phyloP scores from a whole-genome alignment of 1,139 yeast species.

The Geotrichum reessii region DNA sequence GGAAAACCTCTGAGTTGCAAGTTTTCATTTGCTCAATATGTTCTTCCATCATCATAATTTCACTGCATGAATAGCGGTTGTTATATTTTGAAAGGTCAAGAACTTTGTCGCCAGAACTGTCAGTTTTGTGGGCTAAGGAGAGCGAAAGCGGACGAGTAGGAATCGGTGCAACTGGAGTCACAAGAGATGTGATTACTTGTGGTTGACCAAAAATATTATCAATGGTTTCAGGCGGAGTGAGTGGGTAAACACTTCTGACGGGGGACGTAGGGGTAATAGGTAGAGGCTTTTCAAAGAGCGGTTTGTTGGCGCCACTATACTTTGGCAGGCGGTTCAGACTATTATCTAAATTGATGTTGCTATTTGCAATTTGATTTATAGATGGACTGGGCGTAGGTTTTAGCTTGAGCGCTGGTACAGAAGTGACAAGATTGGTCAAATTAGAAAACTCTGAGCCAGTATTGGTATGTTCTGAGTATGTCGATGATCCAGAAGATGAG shows the following conservation, averaged over 20 bases:
- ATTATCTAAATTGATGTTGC: background rate
- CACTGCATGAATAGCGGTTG: conserved; percentile 7
- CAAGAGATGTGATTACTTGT: conserved; percentile 1
- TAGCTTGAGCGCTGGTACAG: background rate
- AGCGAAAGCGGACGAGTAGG: conserved; percentile 12
- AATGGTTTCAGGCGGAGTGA: background rate
- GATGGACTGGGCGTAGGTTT: background rate
- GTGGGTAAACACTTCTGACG: background rate
- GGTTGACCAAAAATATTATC: background rate
- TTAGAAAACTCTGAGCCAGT: conserved; percentile 1
- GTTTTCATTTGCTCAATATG: conserved; percentile 3
- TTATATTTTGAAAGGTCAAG: background rate
- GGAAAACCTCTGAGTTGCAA: background rate
- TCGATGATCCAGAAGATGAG: background rate
- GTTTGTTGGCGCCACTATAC: background rate
- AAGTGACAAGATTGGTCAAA: background rate
- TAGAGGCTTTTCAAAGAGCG: background rate
- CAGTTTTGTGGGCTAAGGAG: conserved; percentile 1
- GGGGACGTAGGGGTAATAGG: background rate
- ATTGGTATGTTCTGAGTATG: background rate
- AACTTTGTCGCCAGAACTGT: background rate
- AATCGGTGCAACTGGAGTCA: conserved; percentile 9
- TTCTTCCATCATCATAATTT: conserved; percentile 11
- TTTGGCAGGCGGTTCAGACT: background rate
- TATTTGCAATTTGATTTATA: background rate